phyloP scores from a whole-genome alignment of 805 yeast genomes.

The Yamadazyma endophytica region DNA sequence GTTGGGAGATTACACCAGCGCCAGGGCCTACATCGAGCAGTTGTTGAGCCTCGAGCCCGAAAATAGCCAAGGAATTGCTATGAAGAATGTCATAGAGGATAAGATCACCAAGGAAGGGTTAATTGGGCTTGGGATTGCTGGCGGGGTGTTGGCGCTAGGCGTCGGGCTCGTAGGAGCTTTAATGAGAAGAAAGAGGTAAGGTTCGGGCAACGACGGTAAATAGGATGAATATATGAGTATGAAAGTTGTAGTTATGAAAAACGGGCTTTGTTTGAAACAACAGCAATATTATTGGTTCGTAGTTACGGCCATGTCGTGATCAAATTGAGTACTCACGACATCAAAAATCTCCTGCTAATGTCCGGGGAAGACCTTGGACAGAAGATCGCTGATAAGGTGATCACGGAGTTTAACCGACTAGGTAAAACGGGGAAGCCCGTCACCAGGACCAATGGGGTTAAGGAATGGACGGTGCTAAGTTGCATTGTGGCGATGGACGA shows the following conservation, averaged over 20 bases:
- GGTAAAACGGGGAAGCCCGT: conserved; percentile 53
- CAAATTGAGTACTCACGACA: background rate
- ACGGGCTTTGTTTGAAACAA: too few species aligned
- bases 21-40: conserved; percentile 80
- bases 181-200: conserved; percentile 25
- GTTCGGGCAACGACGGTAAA: too few species aligned
- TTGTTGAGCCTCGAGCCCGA: conserved; percentile 78
- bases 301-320: background rate
- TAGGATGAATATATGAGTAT: too few species aligned
- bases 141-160: conserved; percentile 82
- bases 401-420: conserved; percentile 24
- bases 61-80: conserved; percentile 67
- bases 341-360: background rate
- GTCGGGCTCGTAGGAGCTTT: conserved; percentile 55
- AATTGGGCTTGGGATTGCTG: conserved; percentile 81
- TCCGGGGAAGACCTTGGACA: conserved; percentile 5
- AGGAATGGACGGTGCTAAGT: conserved; percentile 84
- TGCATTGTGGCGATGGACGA: conserved; percentile 51
- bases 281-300: too few species aligned
- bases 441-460: conserved; percentile 54
- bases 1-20: conserved; percentile 80
- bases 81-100: conserved; percentile 76
- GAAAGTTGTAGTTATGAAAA: conserved; percentile 1
- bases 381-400: conserved; percentile 21
- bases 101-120: conserved; percentile 84